phyloP scores from a whole-genome alignment of 2,329 filamentous ascomycete genomes.

The Thielaviopsis ethacetica region DNA sequence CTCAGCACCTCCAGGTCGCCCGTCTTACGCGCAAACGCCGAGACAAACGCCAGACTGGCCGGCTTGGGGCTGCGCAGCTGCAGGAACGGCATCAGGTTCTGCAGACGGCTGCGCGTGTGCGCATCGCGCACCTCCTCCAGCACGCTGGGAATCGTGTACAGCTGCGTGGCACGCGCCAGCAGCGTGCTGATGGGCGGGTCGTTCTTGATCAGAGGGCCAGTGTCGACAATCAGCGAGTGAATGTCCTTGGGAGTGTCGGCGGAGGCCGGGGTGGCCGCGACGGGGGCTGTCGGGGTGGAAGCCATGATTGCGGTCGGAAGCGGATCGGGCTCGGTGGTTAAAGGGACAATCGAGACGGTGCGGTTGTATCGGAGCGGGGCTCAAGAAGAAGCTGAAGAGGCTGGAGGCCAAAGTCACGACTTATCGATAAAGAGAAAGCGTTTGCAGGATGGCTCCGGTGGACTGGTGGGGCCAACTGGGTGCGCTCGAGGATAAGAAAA shows the following conservation, averaged over 20 bases:
- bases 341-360: no score
- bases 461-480: neutral
- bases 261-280: conserved; percentile 10
- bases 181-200: conserved; percentile 73
- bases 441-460: neutral
- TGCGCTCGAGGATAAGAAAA: neutral
- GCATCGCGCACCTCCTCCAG: conserved; percentile 78
- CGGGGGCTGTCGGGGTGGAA: conserved; percentile 2
- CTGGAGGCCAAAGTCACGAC: neutral
- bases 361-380: neutral
- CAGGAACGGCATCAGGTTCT: conserved; percentile 79
- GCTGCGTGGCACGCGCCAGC: conserved; percentile 54
- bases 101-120: conserved; percentile 61
- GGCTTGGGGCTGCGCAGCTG: conserved; percentile 58
- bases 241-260: conserved; percentile 41
- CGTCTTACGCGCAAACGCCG: conserved; percentile 73
- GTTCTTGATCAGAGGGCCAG: conserved; percentile 87
- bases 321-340: no score
- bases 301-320: conserved; percentile 2
- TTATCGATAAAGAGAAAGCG: neutral
- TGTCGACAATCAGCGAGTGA: conserved; percentile 74
- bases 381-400: neutral
- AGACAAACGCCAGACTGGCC: conserved; percentile 63
- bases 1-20: conserved; percentile 82
- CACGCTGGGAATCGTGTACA: conserved; percentile 75